Evolutionary conservation across 2,329 filamentous ascomycete species (phyloP), one percentile per base, ranked within the genome.

Genomic region (Claviceps pazoutovae): DNA sequence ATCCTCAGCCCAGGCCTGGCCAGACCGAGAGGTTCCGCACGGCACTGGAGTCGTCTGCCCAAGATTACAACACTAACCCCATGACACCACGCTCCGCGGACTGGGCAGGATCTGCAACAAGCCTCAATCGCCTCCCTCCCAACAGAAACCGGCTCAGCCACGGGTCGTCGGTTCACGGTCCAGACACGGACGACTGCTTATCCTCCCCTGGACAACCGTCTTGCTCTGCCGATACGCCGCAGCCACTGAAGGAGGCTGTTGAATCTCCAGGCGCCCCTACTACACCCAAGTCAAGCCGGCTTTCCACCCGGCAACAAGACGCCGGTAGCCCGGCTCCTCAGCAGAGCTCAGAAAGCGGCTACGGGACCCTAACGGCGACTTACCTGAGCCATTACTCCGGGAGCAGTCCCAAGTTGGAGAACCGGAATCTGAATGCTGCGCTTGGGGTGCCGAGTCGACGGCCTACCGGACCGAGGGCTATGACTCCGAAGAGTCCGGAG

Each of bases 1-100:
- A 91, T 65, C 86, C 86, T 5, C 86, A 90, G 64, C 86, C 86
- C 8, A 74, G 84, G 30, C 81, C 79, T 17, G 86, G 86, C 0
- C 82, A 86, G 52, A 87, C 83, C 0, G 80, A 84, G 62, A 81
- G 83, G 26, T 87, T 88, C 66, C 82, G 86, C 59, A 84, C 79
- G 26, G 79, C 83, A 1, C 73, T 90, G 19, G 86, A 91, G 68
- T 79, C 76, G 8, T 83, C 86, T 54, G 86, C 86, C 3, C 77
- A 84, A 51, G 77, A 82, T 52, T 89, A 80, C 61, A 78, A 81
- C 61, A 78, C 81, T 56, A 70, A 72, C 2, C 74, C 79, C 2
- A 74, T 74, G 69, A 81, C 79, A 34, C 80, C 80, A 3, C 70
- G 70, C 50, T 83, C 79, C 0, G 69, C 78, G 0, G 78, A 83